These are phyloP conservation scores for Truncatella angustata DNA, from an alignment of 2,329 filamentous ascomycete species.

Conservation along the genomic window DNA sequence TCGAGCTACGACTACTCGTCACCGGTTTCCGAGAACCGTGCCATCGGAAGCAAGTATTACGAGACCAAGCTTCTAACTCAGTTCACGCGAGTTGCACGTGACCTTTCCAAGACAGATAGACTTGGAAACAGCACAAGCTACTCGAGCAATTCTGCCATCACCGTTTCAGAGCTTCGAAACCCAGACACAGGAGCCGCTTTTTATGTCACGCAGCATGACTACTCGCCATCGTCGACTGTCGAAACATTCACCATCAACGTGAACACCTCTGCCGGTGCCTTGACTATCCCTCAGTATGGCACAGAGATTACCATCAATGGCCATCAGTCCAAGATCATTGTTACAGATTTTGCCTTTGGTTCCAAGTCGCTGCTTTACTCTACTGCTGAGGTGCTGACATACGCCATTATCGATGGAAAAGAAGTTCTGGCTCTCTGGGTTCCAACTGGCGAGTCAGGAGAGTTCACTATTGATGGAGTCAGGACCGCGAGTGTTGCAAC, in stretches of 20 bases:
- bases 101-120: slow-evolving; percentile 54
- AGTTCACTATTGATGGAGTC: slow-evolving; percentile 46
- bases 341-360: slow-evolving; percentile 58
- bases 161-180: slow-evolving; percentile 56
- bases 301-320: slow-evolving; percentile 53
- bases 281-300: slow-evolving; percentile 49
- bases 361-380: slow-evolving; percentile 50
- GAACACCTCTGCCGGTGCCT: slow-evolving; percentile 51
- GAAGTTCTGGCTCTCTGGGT: slow-evolving; percentile 52
- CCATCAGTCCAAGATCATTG: slow-evolving; percentile 60
- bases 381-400: slow-evolving; percentile 54
- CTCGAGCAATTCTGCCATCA: slow-evolving; percentile 49
- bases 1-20: slow-evolving; percentile 64
- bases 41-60: slow-evolving; percentile 58
- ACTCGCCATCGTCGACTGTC: slow-evolving; percentile 47
- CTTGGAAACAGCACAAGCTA: slow-evolving; percentile 44
- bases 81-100: slow-evolving; percentile 57
- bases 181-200: slow-evolving; percentile 55
- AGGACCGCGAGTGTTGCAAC: slow-evolving; percentile 34
- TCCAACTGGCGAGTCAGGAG: slow-evolving; percentile 51
- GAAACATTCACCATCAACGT: slow-evolving; percentile 55
- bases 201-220: slow-evolving; percentile 55
- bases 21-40: slow-evolving; percentile 57
- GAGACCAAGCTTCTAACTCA: slow-evolving; percentile 61
- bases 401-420: slow-evolving; percentile 44